Conservation (phyloP, 1,284 basidiomycete genomes). For the Cryptococcus floricola region DNA sequence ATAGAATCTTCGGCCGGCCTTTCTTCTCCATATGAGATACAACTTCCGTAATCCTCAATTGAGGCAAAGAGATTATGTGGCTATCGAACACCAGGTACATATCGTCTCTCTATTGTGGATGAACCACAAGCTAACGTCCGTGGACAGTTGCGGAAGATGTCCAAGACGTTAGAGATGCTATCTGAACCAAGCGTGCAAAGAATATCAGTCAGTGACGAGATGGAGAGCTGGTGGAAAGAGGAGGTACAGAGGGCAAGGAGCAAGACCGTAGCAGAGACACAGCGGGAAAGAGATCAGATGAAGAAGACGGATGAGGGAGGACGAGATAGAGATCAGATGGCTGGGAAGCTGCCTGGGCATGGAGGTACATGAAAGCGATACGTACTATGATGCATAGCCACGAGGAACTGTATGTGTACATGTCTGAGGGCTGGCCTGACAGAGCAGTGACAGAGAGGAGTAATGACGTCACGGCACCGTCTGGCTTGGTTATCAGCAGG, state of each 20-base stretch:
- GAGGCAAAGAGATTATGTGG: slow-evolving; percentile 43
- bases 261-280: background rate
- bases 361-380: slow-evolving; percentile 23
- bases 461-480: no score
- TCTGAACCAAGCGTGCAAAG: slow-evolving; percentile 36
- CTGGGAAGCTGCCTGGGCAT: slow-evolving; percentile 24
- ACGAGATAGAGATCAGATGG: slow-evolving; percentile 24
- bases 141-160: slow-evolving; percentile 42
- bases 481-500: no score
- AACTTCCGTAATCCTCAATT: slow-evolving; percentile 47
- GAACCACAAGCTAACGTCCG: no score
- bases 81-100: slow-evolving; percentile 48
- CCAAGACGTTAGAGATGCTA: slow-evolving; percentile 45
- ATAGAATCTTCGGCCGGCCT: slow-evolving; percentile 30
- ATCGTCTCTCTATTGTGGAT: no score
- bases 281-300: slow-evolving; percentile 3
- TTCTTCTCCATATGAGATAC: slow-evolving; percentile 46
- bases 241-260: slow-evolving; percentile 17
- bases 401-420: no score
- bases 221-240: slow-evolving; percentile 47
- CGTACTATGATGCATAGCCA: no score
- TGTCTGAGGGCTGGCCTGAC: no score
- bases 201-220: slow-evolving; percentile 39
- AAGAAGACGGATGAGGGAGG: slow-evolving; percentile 10
- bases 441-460: no score